Percentiles rank a stretch among this genome's conserved stretches.
phyloP scores from a whole-genome alignment of 2,329 filamentous ascomycete species.

The Stemphylium lycopersici region DNA sequence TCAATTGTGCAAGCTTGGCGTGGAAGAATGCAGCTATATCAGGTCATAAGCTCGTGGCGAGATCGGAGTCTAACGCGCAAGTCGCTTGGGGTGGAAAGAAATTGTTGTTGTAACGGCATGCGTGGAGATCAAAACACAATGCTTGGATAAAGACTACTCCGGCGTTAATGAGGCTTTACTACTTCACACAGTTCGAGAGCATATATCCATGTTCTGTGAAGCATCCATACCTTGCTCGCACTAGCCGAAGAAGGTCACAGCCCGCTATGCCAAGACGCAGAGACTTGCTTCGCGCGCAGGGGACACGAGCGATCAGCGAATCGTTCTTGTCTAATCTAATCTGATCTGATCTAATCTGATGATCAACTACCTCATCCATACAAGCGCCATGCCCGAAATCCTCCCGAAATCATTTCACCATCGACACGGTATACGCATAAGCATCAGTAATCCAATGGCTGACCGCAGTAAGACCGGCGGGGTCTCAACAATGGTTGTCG shows the following conservation, averaged over 20 bases:
- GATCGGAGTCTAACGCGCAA: slow-evolving; percentile 24
- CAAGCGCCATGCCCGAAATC: not conserved
- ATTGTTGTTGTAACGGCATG: not conserved
- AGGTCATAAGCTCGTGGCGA: slow-evolving; percentile 23
- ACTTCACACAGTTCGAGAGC: not conserved
- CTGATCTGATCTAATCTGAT: slow-evolving; percentile 6
- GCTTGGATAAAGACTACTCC: not conserved
- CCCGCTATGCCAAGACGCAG: not conserved
- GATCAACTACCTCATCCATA: not conserved
- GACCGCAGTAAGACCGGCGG: not conserved
- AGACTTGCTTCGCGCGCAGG: slow-evolving; percentile 1
- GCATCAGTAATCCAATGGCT: not conserved
- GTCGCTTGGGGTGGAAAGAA: slow-evolving; percentile 17
- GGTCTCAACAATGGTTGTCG: not conserved
- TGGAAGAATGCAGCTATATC: slow-evolving; percentile 30
- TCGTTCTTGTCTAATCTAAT: not conserved
- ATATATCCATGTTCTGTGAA: not conserved
- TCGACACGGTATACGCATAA: not conserved
- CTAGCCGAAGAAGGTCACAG: not conserved
- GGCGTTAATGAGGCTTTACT: not conserved
- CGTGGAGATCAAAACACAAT: not conserved
- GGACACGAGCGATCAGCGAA: not conserved
- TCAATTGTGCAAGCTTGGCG: slow-evolving; percentile 23
- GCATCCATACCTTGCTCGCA: not conserved
- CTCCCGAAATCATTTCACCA: not conserved